Percentiles rank a stretch among this genome's conserved stretches.
These are phyloP conservation scores for Boletus reticulatus DNA, from an alignment of 768 basidiomycete genomes.

Conservation along the genomic window DNA sequence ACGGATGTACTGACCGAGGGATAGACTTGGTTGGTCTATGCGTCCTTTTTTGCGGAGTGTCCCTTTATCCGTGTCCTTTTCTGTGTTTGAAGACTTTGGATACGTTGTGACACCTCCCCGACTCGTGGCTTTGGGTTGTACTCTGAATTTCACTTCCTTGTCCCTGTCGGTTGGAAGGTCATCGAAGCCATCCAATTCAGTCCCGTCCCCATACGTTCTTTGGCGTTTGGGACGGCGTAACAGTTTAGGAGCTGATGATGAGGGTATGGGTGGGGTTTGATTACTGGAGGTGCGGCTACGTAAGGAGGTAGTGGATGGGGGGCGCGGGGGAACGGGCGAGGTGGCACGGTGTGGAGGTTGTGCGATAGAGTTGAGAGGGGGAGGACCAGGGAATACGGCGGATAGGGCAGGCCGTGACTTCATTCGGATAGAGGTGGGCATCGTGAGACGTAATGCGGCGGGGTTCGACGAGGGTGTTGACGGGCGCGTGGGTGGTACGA, in stretches of 20 bases:
- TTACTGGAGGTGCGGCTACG: conserved; percentile 34
- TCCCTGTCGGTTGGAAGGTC: conserved; percentile 86
- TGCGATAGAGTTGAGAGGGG: conserved; percentile 27
- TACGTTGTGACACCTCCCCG: conserved; percentile 53
- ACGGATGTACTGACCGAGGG: conserved; percentile 38
- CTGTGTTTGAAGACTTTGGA: conserved; percentile 37
- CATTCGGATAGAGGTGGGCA: conserved; percentile 78
- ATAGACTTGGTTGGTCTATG: conserved; percentile 39
- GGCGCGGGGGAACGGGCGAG: conserved; percentile 59
- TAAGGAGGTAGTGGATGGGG: conserved; percentile 54
- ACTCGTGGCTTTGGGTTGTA: conserved; percentile 68
- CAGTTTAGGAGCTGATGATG: conserved; percentile 57
- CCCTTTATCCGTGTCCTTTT: conserved; percentile 47
- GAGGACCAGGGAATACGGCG: conserved; percentile 61
- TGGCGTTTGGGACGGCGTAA: conserved; percentile 76
- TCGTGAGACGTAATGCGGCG: conserved; percentile 75
- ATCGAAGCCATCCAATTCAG: conserved; percentile 85
- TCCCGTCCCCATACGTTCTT: conserved; percentile 80
- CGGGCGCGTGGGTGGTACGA: conserved; percentile 73
- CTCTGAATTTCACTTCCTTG: conserved; percentile 70
- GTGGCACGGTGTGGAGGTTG: conserved; percentile 44
- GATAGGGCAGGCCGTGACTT: conserved; percentile 75
- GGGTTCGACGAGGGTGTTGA: conserved; percentile 79
- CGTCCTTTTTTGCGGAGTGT: conserved; percentile 57
- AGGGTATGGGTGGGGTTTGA: conserved; percentile 35